phyloP scores from a whole-genome alignment of 2,329 filamentous ascomycete genomes.

The Claviceps sp. region DNA sequence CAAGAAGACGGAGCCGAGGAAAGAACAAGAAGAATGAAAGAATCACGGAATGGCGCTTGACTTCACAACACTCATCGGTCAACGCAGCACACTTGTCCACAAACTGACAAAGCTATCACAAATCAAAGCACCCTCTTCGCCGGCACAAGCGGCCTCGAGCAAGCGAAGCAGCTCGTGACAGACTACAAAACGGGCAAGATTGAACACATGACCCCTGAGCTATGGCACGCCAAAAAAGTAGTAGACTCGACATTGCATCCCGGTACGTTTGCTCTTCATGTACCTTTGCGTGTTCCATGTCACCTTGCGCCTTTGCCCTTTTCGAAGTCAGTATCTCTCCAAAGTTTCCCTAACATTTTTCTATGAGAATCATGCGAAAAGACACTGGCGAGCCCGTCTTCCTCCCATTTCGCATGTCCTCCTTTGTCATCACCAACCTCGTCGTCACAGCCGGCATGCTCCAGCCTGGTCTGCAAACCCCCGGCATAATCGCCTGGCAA shows the following conservation, averaged over 20 bases:
- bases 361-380: conserved; percentile 19
- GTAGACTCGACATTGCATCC: conserved; percentile 94
- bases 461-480: conserved; percentile 69
- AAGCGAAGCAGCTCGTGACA: conserved; percentile 69
- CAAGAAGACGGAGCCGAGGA: background rate
- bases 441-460: conserved; percentile 96
- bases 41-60: background rate
- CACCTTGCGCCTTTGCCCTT: background rate
- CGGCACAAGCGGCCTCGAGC: conserved; percentile 62
- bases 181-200: conserved; percentile 79
- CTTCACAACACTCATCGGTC: background rate
- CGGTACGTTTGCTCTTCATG: conserved; percentile 36
- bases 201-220: conserved; percentile 68
- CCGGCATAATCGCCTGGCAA: conserved; percentile 86
- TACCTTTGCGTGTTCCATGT: background rate
- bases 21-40: background rate
- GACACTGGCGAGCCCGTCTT: conserved; percentile 89
- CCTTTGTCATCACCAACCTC: conserved; percentile 84
- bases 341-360: background rate
- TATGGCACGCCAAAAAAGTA: conserved; percentile 95
- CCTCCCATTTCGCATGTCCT: conserved; percentile 94
- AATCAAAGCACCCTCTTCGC: conserved; percentile 66
- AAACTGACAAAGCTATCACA: background rate
- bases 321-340: background rate
- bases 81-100: background rate